phyloP scores from a whole-genome alignment of 257 asterid species.

The Solanum paucissectum region DNA sequence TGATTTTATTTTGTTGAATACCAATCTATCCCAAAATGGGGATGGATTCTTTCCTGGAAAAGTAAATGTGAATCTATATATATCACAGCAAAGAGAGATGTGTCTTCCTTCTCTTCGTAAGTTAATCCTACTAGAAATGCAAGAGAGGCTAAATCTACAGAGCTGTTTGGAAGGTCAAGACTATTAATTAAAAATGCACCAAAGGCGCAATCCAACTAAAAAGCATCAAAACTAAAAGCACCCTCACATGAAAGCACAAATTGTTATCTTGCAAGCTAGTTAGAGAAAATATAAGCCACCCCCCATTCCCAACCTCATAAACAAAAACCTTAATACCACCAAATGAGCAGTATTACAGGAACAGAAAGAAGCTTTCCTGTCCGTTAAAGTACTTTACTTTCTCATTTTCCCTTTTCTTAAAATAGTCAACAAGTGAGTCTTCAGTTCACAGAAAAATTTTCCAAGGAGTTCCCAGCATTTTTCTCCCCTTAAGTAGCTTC shows the following conservation, averaged over 20 bases:
- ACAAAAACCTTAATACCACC: not conserved
- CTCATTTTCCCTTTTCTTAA: not conserved
- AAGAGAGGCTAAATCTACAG: not conserved
- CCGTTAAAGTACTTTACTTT: not conserved
- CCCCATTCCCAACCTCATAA: not conserved
- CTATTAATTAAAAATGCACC: not conserved
- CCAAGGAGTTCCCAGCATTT: not conserved
- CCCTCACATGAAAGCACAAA: not conserved
- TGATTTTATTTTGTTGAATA: constrained; percentile 81
- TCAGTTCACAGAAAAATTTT: not conserved
- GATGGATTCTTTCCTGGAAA: constrained; percentile 72
- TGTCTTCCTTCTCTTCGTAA: not conserved
- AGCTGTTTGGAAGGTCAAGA: not conserved
- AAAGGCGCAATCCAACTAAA: not conserved
- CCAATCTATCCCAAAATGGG: constrained; percentile 90
- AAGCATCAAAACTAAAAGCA: not conserved
- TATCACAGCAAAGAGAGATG: not conserved
- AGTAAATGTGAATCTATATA: not conserved
- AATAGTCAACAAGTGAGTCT: not conserved
- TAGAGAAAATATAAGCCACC: not conserved
- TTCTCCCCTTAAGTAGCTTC: too few species aligned
- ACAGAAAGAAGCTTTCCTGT: not conserved
- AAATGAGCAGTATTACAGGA: not conserved
- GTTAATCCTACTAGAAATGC: not conserved
- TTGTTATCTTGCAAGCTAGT: not conserved